phyloP scores from a whole-genome alignment of 1,139 yeast genomes.

The Suzukiozyma palmioleophila region DNA sequence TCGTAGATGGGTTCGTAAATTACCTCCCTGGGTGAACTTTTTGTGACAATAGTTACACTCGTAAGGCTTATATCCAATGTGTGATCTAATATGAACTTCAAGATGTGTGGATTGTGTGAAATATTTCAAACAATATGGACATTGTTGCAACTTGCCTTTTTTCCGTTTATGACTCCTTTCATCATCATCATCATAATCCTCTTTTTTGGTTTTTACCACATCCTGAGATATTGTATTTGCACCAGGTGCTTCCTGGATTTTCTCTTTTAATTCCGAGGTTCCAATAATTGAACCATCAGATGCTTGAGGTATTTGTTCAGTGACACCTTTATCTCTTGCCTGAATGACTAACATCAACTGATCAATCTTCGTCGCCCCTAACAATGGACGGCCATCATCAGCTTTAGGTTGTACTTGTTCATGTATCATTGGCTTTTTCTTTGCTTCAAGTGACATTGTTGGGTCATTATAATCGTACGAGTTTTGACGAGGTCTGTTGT shows the following conservation, averaged over 20 bases:
- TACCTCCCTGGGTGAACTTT: constrained; percentile 88
- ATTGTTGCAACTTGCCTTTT: constrained; percentile 53
- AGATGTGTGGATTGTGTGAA: constrained; percentile 75
- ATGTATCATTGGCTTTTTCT: constrained; percentile 22
- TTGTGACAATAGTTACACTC: constrained; percentile 77
- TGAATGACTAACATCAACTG: constrained; percentile 86
- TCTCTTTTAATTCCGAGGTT: constrained; percentile 19
- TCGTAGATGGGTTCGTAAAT: constrained; percentile 79
- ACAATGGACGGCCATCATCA: constrained; percentile 61
- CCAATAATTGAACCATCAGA: constrained; percentile 56
- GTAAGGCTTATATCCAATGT: constrained; percentile 75
- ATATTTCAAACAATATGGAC: constrained; percentile 63
- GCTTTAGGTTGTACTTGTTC: constrained; percentile 42
- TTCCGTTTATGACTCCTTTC: constrained; percentile 17
- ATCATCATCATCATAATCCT: constrained; percentile 17
- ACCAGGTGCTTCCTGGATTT: constrained; percentile 43
- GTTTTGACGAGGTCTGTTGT: neutral
- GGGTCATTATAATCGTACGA: neutral
- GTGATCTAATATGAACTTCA: constrained; percentile 75
- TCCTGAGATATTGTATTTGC: constrained; percentile 76
- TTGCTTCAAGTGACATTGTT: constrained; percentile 6
- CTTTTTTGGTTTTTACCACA: constrained; percentile 59
- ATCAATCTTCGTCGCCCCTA: constrained; percentile 87
- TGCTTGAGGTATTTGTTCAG: constrained; percentile 55
- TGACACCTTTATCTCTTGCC: constrained; percentile 74